Evolutionary conservation across 2,329 filamentous ascomycete species (phyloP).

Genomic region (Venturia aucupariae): DNA sequence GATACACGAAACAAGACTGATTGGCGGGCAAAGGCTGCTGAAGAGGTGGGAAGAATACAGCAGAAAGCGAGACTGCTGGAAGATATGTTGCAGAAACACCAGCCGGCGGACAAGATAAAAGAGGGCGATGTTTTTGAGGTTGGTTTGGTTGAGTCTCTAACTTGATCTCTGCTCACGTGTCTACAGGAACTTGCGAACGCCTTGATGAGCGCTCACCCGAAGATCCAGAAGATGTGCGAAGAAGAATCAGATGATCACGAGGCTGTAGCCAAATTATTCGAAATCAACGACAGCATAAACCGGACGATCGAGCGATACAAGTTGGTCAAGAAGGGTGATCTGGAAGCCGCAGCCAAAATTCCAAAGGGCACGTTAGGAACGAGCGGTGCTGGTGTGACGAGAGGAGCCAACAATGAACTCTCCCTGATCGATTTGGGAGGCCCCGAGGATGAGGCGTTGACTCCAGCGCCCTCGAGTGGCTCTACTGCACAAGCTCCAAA

Average conservation of each 20-base stretch:
- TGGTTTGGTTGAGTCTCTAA: slow-evolving; percentile 12
- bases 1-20: slow-evolving; percentile 94
- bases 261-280: slow-evolving; percentile 86
- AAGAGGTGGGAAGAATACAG: slow-evolving; percentile 89
- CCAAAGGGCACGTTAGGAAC: slow-evolving; percentile 69
- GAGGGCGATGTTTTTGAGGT: slow-evolving; percentile 62
- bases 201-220: slow-evolving; percentile 87
- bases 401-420: slow-evolving; percentile 65
- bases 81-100: slow-evolving; percentile 80
- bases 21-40: slow-evolving; percentile 93
- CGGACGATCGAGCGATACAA: slow-evolving; percentile 92
- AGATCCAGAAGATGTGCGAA: slow-evolving; percentile 99
- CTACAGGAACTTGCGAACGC: slow-evolving; percentile 73
- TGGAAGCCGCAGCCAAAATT: slow-evolving; percentile 73
- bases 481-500: slow-evolving; percentile 32
- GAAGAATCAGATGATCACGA: slow-evolving; percentile 96
- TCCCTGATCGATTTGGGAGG: slow-evolving; percentile 89
- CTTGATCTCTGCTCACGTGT: slow-evolving; percentile 13
- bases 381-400: slow-evolving; percentile 52
- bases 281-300: slow-evolving; percentile 99
- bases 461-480: slow-evolving; percentile 31
- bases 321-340: slow-evolving; percentile 88
- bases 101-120: slow-evolving; percentile 67
- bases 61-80: slow-evolving; percentile 89
- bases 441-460: slow-evolving; percentile 41